Conservation (phyloP, 257 asterid species). For the Penstemon eatonii region DNA sequence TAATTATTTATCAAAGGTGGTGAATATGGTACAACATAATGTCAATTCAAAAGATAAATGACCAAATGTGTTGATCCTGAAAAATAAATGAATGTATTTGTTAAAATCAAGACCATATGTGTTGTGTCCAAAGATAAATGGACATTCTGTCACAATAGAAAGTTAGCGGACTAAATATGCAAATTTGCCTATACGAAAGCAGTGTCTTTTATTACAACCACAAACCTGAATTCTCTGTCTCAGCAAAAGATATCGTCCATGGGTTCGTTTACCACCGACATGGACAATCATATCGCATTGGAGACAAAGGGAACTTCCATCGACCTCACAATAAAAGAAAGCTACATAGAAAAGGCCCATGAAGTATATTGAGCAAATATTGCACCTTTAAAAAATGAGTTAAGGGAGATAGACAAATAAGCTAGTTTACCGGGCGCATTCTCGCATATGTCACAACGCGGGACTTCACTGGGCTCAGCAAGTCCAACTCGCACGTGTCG, state of each 20-base stretch:
- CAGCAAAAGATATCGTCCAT: constrained; percentile 79
- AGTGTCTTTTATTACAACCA: constrained; percentile 29
- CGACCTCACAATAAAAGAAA: constrained; percentile 94
- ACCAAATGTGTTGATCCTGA: too few species aligned
- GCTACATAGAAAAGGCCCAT: constrained; percentile 51
- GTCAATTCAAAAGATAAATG: too few species aligned
- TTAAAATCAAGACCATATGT: too few species aligned
- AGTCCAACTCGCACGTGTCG: constrained; percentile 91
- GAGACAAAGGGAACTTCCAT: constrained; percentile 92
- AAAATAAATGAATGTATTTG: too few species aligned
- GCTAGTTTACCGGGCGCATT: constrained; percentile 78
- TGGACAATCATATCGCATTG: constrained; percentile 94
- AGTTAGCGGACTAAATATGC: too few species aligned
- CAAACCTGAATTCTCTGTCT: constrained; percentile 98
- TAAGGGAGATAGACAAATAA: constrained; percentile 25
- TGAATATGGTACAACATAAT: too few species aligned
- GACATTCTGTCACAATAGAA: too few species aligned
- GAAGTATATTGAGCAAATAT: constrained; percentile 23
- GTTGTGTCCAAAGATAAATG: too few species aligned
- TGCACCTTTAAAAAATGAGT: constrained; percentile 23
- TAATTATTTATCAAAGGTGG: too few species aligned
- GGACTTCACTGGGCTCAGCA: constrained; percentile 79
- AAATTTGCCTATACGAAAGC: neutral
- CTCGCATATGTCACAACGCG: constrained; percentile 89
- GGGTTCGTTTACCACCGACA: constrained; percentile 97